These are phyloP conservation scores for Uronychia binucleata DNA, from an alignment of 73 alveolate genomes.

Conservation along the genomic window DNA sequence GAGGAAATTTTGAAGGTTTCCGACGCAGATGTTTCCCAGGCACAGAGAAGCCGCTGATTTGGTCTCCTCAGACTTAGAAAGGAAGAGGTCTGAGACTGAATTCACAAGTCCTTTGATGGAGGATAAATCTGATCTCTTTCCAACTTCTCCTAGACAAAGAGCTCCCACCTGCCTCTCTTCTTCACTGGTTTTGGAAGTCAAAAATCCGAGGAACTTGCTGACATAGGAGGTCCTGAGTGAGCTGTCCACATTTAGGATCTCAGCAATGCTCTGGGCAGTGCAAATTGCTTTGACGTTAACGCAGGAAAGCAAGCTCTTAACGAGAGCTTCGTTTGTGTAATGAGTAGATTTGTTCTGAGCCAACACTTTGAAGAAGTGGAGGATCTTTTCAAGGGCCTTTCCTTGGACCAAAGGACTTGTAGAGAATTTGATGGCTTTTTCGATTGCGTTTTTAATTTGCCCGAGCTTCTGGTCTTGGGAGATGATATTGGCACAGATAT, in stretches of 20 bases:
- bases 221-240: constrained; percentile 6
- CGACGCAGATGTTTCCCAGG: constrained; percentile 80
- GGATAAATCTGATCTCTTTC: constrained; percentile 65
- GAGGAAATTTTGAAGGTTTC: constrained; percentile 71
- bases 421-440: neutral
- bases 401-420: neutral
- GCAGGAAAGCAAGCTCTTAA: neutral
- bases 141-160: constrained; percentile 78
- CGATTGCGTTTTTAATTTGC: constrained; percentile 9
- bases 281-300: neutral
- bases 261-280: constrained; percentile 56
- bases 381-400: neutral
- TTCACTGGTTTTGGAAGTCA: neutral
- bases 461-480: neutral
- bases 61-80: constrained; percentile 56
- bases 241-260: neutral
- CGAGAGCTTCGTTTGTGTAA: neutral
- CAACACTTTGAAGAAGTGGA: constrained; percentile 7
- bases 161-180: constrained; percentile 38
- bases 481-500: constrained; percentile 14
- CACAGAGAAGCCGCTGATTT: constrained; percentile 81
- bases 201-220: constrained; percentile 20
- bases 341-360: neutral
- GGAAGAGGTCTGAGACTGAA: constrained; percentile 52
- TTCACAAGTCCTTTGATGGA: constrained; percentile 13